These are phyloP conservation scores for Linderniella brevidens DNA, from an alignment of 257 asterid genomes.

Conservation along the genomic window DNA sequence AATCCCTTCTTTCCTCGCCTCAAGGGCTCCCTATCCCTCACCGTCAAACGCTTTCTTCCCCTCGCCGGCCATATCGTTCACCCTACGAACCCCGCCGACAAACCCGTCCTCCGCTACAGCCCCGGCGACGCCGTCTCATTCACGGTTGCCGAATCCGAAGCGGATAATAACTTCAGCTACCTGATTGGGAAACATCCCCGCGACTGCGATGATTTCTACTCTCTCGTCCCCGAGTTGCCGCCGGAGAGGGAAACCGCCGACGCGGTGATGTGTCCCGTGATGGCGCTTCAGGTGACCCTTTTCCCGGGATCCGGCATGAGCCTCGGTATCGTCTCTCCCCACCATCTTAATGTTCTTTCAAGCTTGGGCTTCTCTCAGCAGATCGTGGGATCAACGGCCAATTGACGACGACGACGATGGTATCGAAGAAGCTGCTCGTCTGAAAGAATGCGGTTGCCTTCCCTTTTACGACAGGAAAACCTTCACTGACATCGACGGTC, in stretches of 20 bases:
- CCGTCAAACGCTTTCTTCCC: not conserved
- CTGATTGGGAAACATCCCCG: not conserved
- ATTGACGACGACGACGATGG: no score
- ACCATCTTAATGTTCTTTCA: not conserved
- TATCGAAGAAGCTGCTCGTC: not conserved
- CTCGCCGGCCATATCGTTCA: not conserved
- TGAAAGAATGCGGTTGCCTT: not conserved
- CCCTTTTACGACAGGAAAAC: not conserved
- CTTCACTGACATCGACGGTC: not conserved
- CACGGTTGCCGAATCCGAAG: not conserved
- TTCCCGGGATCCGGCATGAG: not conserved
- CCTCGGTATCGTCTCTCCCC: not conserved
- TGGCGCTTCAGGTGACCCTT: not conserved
- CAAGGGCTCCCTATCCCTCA: no score
- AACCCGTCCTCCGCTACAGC: not conserved
- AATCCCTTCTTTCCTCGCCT: no score
- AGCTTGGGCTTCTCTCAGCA: not conserved
- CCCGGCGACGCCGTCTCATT: not conserved
- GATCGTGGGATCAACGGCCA: no score
- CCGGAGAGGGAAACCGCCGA: not conserved
- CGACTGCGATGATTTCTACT: not conserved
- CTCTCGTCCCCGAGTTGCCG: not conserved
- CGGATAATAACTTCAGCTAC: not conserved
- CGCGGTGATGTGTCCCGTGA: not conserved
- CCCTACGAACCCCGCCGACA: not conserved